Evolutionary conservation across 2,329 filamentous ascomycete genomes (phyloP).

Genomic region (Samsoniella hepiali): DNA sequence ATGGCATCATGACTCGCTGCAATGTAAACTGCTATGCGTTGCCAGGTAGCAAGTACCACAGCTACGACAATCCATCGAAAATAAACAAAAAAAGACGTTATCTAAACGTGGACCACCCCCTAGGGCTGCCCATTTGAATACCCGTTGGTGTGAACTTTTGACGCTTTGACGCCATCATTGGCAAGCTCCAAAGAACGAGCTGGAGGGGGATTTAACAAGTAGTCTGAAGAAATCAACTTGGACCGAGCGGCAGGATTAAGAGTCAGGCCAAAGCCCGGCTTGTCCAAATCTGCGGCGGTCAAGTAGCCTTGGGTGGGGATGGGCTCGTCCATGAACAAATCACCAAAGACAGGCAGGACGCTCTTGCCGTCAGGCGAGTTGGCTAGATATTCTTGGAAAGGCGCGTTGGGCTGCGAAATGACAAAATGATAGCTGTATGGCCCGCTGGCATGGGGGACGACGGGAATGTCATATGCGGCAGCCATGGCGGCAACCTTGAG

Average conservation of each 20-base stretch:
- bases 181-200: conserved; percentile 39
- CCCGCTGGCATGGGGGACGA: conserved; percentile 91
- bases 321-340: conserved; percentile 86
- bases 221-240: conserved; percentile 72
- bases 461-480: conserved; percentile 88
- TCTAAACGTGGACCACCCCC: too few relatives aligned
- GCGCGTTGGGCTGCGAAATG: conserved; percentile 86
- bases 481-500: conserved; percentile 87
- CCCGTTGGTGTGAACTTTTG: conserved; percentile 5
- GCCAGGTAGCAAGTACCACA: too few relatives aligned
- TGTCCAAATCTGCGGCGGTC: conserved; percentile 75
- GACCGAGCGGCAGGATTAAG: conserved; percentile 70
- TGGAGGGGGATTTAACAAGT: conserved; percentile 67
- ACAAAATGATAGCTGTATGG: conserved; percentile 97
- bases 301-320: conserved; percentile 81
- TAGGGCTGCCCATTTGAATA: background rate
- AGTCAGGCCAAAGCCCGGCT: conserved; percentile 86
- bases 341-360: conserved; percentile 87
- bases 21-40: too few relatives aligned
- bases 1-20: too few relatives aligned
- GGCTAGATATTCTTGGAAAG: conserved; percentile 94
- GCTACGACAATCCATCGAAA: background rate
- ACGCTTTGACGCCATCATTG: conserved; percentile 20
- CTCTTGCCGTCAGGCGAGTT: conserved; percentile 89
- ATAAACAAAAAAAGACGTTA: background rate